Evolutionary conservation across 768 basidiomycete species (phyloP), one percentile per base, ranked within the genome.

Genomic region (Lentinus brumalis): DNA sequence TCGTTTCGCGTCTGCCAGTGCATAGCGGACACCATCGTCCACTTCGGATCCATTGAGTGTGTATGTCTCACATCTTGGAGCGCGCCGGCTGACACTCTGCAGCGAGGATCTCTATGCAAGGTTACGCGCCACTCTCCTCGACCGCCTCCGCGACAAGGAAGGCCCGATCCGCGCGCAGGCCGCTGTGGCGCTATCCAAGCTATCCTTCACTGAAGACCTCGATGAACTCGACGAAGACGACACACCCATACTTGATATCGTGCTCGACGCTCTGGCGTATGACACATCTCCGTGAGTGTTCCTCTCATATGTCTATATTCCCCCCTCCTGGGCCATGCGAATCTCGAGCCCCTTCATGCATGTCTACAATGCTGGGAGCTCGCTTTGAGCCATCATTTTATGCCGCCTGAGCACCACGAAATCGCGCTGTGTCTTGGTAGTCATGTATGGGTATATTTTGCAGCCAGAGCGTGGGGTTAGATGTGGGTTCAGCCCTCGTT

Each of bases 1-100:
- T 41, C 84, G 96, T 5, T 96, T 70, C 86, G 96, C 18, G 87
- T 86, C 35, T 78, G 92, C 2, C 88, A 91, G 55, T 75, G 86
- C n/a, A 81, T 92, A 14, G 85, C 89, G 0, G 87, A 91, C 66
- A 88, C 94, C 81, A 84, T 96, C 12, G 82, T 85, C 0, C 83
- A 87, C 57, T 77, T 97, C 0, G 92, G 92, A 7, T 89, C 89
- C 74, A 82, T 98, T 58, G 93, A 96, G 95, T 97, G 69, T 56
- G 89, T 80, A 40, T 10, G 26, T 30, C 29, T 50, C 60, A 49
- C 41, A 50, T 40, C 5, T 21, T 30, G 4, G 16, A 12, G 12
- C 21, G 11, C 39, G 15, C 32, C 16, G 2, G 26, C 40, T 39
- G 16, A 62, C 26, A 12, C 3, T 14, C 31, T 38, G 26, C 69